Conservation (phyloP, 441 rosid species). For the Codiaeum variegatum region DNA sequence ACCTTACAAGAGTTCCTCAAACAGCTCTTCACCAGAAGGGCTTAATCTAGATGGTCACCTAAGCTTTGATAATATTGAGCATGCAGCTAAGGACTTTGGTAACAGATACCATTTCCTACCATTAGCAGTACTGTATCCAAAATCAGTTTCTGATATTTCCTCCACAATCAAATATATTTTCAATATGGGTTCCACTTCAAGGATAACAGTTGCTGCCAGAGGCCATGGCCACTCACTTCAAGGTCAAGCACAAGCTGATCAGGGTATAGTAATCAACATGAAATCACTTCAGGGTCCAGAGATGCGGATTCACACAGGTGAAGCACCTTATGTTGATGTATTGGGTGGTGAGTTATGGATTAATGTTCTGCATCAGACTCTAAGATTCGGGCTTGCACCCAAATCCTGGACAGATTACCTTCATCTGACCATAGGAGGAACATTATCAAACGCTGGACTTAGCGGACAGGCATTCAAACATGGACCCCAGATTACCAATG, state of each 20-base stretch:
- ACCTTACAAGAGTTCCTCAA: constrained; percentile 32
- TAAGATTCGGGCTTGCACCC: constrained; percentile 72
- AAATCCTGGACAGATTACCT: constrained; percentile 98
- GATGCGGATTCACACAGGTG: constrained; percentile 42
- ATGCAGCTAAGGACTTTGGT: constrained; percentile 83
- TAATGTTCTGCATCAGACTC: constrained; percentile 67
- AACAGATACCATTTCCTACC: constrained; percentile 58
- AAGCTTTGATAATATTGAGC: constrained; percentile 42
- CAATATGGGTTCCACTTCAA: constrained; percentile 50
- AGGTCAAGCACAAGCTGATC: constrained; percentile 79
- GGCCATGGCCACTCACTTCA: constrained; percentile 92
- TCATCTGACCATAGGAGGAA: constrained; percentile 88
- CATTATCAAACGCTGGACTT: constrained; percentile 80
- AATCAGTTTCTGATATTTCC: constrained; percentile 76
- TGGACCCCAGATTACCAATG: constrained; percentile 86
- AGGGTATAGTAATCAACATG: constrained; percentile 81
- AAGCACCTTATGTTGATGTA: constrained; percentile 64
- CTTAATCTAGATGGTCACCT: constrained; percentile 61
- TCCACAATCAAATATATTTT: constrained; percentile 46
- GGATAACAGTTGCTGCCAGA: constrained; percentile 76
- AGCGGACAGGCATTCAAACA: constrained; percentile 85
- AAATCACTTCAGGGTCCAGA: constrained; percentile 47
- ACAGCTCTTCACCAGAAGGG: constrained; percentile 31
- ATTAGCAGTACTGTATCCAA: constrained; percentile 64
- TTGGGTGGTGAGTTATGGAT: constrained; percentile 94